phyloP scores from a whole-genome alignment of 2,329 filamentous ascomycete species.

The Knufia fluminis region DNA sequence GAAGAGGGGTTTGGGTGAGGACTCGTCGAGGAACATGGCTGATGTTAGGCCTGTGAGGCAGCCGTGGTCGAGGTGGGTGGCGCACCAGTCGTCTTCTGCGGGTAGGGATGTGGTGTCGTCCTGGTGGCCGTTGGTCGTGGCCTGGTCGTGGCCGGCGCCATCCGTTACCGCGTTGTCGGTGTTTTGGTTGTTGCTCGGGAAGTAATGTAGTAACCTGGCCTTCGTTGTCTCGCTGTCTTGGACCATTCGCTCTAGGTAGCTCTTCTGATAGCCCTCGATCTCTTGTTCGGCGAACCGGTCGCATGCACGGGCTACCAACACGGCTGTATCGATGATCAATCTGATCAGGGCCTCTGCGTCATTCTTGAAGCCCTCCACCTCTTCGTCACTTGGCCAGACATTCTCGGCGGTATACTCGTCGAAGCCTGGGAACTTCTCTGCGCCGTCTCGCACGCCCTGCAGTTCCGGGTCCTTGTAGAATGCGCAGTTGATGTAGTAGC shows the following conservation, averaged over 20 bases:
- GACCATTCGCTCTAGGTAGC: constrained; percentile 78
- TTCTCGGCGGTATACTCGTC: constrained; percentile 86
- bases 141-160: neutral
- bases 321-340: constrained; percentile 81
- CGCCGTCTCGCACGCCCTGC: constrained; percentile 24
- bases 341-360: constrained; percentile 67
- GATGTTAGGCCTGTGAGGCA: constrained; percentile 90
- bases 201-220: constrained; percentile 87
- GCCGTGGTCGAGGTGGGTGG: constrained; percentile 68
- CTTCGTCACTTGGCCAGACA: constrained; percentile 65
- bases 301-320: constrained; percentile 80
- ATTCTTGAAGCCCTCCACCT: constrained; percentile 65
- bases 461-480: constrained; percentile 38
- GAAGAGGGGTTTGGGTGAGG: constrained; percentile 11
- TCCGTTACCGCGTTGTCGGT: neutral
- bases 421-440: constrained; percentile 43
- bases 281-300: constrained; percentile 75
- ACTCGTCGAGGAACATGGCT: constrained; percentile 91
- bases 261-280: constrained; percentile 62
- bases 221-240: constrained; percentile 80
- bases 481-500: constrained; percentile 55
- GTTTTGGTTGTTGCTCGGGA: constrained; percentile 42
- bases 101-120: constrained; percentile 8
- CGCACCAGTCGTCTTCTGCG: constrained; percentile 86
- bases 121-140: neutral